These are phyloP conservation scores for Trichoderma virens DNA, from an alignment of 495 filamentous ascomycete species.

Conservation along the genomic window DNA sequence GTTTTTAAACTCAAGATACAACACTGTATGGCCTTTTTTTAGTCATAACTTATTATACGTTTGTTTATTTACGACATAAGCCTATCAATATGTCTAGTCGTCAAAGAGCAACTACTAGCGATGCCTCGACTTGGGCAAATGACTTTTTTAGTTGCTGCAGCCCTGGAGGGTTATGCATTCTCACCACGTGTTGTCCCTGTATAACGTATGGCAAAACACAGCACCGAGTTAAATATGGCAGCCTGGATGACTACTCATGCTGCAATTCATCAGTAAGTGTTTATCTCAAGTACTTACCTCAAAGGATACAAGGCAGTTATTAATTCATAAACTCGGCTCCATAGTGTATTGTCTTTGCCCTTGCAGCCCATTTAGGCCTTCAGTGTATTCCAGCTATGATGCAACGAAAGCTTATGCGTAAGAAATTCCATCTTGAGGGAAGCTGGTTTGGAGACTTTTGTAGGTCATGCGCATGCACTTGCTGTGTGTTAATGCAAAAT, in stretches of 20 bases:
- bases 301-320: neutral
- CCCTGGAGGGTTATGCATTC: constrained; percentile 28
- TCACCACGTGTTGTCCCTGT: constrained; percentile 35
- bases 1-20: too few species aligned
- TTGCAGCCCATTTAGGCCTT: constrained; percentile 23
- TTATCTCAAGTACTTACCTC: too few species aligned
- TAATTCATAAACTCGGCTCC: neutral
- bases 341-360: constrained; percentile 29
- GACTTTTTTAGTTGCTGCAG: constrained; percentile 30
- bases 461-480: constrained; percentile 33
- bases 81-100: neutral
- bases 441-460: constrained; percentile 30
- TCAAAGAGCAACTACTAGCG: neutral
- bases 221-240: constrained; percentile 31
- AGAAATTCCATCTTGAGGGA: constrained; percentile 35
- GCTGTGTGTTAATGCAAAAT: constrained; percentile 31
- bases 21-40: too few species aligned
- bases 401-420: constrained; percentile 36
- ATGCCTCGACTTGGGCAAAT: constrained; percentile 18
- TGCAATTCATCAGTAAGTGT: constrained; percentile 35
- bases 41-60: too few species aligned
- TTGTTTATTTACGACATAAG: too few species aligned
- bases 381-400: constrained; percentile 29
- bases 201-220: constrained; percentile 40
- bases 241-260: constrained; percentile 31